Evolutionary conservation across 2,329 filamentous ascomycete genomes (phyloP), one percentile per base, ranked within the genome.

Genomic region (Orbilia ellipsospora): DNA sequence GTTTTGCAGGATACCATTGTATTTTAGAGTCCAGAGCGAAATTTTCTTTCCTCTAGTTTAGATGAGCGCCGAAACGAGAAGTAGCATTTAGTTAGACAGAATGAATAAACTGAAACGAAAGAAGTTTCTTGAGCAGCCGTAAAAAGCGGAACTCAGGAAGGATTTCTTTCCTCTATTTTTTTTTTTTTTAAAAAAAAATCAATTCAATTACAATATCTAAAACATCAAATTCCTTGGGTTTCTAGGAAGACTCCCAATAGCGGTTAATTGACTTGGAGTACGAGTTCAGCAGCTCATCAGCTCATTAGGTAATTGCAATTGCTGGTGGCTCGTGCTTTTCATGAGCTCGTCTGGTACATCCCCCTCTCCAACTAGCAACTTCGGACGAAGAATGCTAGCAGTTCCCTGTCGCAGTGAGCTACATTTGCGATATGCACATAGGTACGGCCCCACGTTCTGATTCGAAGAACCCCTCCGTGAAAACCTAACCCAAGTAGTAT

Each of bases 1-100:
- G 31, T 68, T 69, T 44, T 55, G 57, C 42, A 63, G 57, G 66
- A 70, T 70, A 70, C 66, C 66, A 70, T 42, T 70, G 66, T 70
- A 70, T 51, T 62, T 63, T 70, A 70, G 40, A 63, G 50, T 70
- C 66, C 36, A 42, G 51, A 62, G 66, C 40, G 50, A 51, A 61
- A 42, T 50, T 61, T 59, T 28, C n/a, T 36, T 36, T 36, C 31
- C 31, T 8, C 54, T 57, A 3, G 57, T 69, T 70, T 70, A 70
- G 59, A 70, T 57, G 51, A 70, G 66, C 59, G 57, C 51, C 40
- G 28, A 63, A 50, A 55, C 12, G 44, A 36, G 45, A 36, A 55
- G 56, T 48, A 31, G 63, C 44, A 67, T 67, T 50, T 60, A 52
- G 28, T 40, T 50, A 70, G 66, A 70, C 66, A 56, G 66, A 62